Percentiles rank a stretch among this genome's conserved stretches.
Evolutionary conservation across 1,139 yeast genomes (phyloP).

Genomic region (Debaryomycetaceae sp.): DNA sequence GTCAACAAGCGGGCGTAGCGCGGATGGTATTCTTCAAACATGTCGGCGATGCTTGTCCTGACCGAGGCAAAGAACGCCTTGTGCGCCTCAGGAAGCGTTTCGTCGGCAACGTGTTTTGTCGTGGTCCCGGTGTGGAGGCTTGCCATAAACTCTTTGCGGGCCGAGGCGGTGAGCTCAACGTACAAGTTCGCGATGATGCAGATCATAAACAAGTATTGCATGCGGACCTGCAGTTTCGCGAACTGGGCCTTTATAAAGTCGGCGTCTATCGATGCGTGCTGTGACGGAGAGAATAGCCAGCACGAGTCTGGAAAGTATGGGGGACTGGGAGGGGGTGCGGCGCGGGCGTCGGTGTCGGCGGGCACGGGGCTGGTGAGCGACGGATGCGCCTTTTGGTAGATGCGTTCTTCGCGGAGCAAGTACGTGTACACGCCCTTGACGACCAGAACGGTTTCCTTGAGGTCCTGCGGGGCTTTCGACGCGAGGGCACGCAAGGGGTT

Average conservation of each 20-base stretch:
- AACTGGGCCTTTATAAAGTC: conserved; percentile 16
- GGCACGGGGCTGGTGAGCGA: conserved; percentile 3
- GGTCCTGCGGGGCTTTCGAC: conserved; percentile 11
- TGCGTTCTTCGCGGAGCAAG: conserved; percentile 21
- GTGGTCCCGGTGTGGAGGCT: conserved; percentile 15
- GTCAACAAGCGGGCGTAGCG: conserved; percentile 19
- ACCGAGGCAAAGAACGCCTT: conserved; percentile 14
- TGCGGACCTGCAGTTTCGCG: conserved; percentile 18
- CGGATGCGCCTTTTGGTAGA: conserved; percentile 8
- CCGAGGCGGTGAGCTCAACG: conserved; percentile 15
- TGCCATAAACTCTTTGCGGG: conserved; percentile 15
- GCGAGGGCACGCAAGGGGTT: conserved; percentile 27
- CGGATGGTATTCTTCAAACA: conserved; percentile 14
- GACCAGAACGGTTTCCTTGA: conserved; percentile 12
- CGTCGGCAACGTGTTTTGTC: conserved; percentile 29
- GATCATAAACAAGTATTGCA: conserved; percentile 21
- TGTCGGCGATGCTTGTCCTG: conserved; percentile 16
- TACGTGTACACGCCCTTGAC: conserved; percentile 17
- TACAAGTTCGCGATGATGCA: conserved; percentile 21
- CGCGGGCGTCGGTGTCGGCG: conserved; percentile 6
- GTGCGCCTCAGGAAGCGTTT: conserved; percentile 15
- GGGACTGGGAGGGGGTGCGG: no score
- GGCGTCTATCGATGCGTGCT: conserved; percentile 15
- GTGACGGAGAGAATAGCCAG: conserved; percentile 16
- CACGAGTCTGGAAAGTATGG: conserved; percentile 32